These are phyloP conservation scores for Aspergillus affinis DNA, from an alignment of 495 filamentous ascomycete genomes.

Conservation along the genomic window DNA sequence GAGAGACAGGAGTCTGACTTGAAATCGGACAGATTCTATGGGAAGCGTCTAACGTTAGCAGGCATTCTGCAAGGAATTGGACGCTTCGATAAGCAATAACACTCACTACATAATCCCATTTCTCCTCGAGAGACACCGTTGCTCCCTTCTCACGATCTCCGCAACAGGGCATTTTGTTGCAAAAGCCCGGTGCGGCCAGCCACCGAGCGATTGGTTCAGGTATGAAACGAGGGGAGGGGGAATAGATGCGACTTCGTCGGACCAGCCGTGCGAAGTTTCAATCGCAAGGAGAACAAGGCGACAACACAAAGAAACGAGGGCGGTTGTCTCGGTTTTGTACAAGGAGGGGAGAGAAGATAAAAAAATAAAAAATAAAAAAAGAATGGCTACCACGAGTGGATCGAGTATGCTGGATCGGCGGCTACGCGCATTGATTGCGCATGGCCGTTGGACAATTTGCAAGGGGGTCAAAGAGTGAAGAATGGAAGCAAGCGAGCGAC, in stretches of 20 bases:
- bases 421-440: slow-evolving; percentile 16
- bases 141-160: slow-evolving; percentile 65
- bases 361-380: slow-evolving; percentile 4
- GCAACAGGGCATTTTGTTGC: slow-evolving; percentile 66
- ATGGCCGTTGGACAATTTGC: slow-evolving; percentile 17
- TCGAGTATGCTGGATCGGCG: slow-evolving; percentile 9
- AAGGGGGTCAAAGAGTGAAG: slow-evolving; percentile 4
- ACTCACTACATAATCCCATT: slow-evolving; percentile 93
- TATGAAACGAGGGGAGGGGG: not conserved
- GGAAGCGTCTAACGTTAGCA: not conserved
- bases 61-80: slow-evolving; percentile 15
- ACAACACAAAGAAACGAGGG: slow-evolving; percentile 10
- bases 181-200: slow-evolving; percentile 37
- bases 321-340: slow-evolving; percentile 14
- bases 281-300: slow-evolving; percentile 1
- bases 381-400: slow-evolving; percentile 8
- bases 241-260: slow-evolving; percentile 36
- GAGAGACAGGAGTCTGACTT: slow-evolving; percentile 73
- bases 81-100: not conserved
- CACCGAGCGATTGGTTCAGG: slow-evolving; percentile 9
- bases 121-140: slow-evolving; percentile 72
- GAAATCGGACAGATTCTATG: slow-evolving; percentile 88
- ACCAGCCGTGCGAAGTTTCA: slow-evolving; percentile 43
- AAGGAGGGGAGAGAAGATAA: not conserved
- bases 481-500: not conserved